Base-by-base conservation (phyloP, 331 rosid genomes). In the Rosa hybrid region DNA sequence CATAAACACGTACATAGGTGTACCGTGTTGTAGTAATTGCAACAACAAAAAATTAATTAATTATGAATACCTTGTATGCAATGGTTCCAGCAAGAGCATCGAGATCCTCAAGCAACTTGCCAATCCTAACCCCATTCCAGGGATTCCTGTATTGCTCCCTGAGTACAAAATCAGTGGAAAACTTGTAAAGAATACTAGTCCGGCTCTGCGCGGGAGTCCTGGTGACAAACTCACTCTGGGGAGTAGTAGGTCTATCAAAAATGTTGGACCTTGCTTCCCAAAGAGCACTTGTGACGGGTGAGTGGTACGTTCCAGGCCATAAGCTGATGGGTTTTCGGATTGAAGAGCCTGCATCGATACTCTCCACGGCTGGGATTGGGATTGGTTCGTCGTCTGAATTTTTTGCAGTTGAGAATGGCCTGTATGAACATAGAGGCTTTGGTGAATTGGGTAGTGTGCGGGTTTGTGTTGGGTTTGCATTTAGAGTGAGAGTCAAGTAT, bases 71-170 rank as follows among this genome's bases (percentile, higher is more conserved):
- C 95, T 94, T 95, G 81, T 86, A 86, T 12, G 97, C 94, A 82
- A 95, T 87, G 84, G 99, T 95, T 41, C 99, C 99, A 39, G 98
- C 97, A 8, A 95, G 91, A 76, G 99, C 99, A 74, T 95, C 99
- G 38, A 95, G 96, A 75, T 95, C 99, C 86, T 95, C 99, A 1
- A 95, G 85, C 84, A 91, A 80, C 77, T 93, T 95, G 30, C 99
- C 98, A 76, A 90, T 93, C 76, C 99, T 65, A 2, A 90, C 86
- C 76, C 78, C 91, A 75, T 89, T 89, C 99, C 99, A 93, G 2
- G 98, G 98, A 76, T 95, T 93, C 71, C 97, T 83, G 54, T 95
- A 95, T 75, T 95, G 98, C 84, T 95, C 98, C 46, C 96, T 89
- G 64, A 95, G 95, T 2, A 77, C 81, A 64, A 73, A 87, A 83